Conservation (phyloP, 495 filamentous ascomycete genomes). For the Talaromyces wortmannii region DNA sequence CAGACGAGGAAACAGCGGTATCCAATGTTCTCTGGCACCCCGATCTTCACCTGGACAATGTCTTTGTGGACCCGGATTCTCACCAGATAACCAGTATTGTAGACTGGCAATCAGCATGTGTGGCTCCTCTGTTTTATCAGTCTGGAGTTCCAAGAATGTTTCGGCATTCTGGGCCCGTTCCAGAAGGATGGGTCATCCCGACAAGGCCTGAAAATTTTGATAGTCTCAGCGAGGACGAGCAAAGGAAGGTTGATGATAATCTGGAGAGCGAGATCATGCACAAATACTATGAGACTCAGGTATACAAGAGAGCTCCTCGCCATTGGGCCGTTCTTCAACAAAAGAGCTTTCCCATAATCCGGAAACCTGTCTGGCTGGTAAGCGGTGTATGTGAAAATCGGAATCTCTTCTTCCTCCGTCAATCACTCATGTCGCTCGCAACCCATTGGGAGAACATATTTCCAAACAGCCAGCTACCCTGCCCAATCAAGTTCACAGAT, state of each 20-base stretch:
- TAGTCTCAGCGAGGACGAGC: conserved; percentile 14
- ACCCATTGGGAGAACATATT: conserved; percentile 18
- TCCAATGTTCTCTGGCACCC: conserved; percentile 26
- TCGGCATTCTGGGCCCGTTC: conserved; percentile 15
- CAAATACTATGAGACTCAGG: conserved; percentile 23
- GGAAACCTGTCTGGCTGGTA: conserved; percentile 24
- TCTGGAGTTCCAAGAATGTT: conserved; percentile 21
- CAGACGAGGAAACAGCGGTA: conserved; percentile 7
- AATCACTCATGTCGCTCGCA: conserved; percentile 17
- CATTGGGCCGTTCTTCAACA: conserved; percentile 24
- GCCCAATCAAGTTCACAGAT: conserved; percentile 23
- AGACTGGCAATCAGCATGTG: conserved; percentile 26
- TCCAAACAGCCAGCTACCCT: conserved; percentile 6
- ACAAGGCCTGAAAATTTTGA: conserved; percentile 19
- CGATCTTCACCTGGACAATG: conserved; percentile 34
- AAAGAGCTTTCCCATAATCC: conserved; percentile 8
- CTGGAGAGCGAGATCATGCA: conserved; percentile 20
- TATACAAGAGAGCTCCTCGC: conserved; percentile 17
- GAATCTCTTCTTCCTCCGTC: conserved; percentile 27
- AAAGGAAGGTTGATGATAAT: conserved; percentile 16
- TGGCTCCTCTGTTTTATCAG: conserved; percentile 23
- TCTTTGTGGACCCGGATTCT: conserved; percentile 26
- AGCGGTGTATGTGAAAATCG: conserved; percentile 20
- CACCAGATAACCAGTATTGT: conserved; percentile 19
- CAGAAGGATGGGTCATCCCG: conserved; percentile 18